Conservation (phyloP, 768 basidiomycete genomes). For the Myochromella boudieri region DNA sequence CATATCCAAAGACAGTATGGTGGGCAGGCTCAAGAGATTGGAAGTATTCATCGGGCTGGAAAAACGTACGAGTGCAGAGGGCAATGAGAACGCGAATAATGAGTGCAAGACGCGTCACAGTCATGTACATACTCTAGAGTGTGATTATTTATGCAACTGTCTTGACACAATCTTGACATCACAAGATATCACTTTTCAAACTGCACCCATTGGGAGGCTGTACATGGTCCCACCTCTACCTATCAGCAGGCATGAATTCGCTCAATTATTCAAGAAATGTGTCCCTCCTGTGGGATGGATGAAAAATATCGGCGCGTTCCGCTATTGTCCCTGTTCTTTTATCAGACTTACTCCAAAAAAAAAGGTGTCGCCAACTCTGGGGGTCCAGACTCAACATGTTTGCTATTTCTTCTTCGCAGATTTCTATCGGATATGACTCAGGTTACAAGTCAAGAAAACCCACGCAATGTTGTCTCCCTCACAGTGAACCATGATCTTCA, state of each 20-base stretch:
- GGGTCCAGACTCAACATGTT: conserved; percentile 80
- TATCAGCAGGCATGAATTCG: conserved; percentile 51
- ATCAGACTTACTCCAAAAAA: neutral
- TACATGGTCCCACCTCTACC: conserved; percentile 23
- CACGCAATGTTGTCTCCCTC: conserved; percentile 47
- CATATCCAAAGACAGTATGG: conserved; percentile 85
- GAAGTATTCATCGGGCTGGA: conserved; percentile 97
- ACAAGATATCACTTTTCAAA: neutral
- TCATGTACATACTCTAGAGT: conserved; percentile 13
- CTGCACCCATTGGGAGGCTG: conserved; percentile 3
- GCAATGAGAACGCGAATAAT: conserved; percentile 59
- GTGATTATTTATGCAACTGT: no score
- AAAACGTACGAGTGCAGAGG: conserved; percentile 77
- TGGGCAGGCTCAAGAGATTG: conserved; percentile 95
- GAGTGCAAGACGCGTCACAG: conserved; percentile 34
- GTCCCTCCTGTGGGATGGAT: conserved; percentile 52
- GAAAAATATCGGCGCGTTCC: conserved; percentile 39
- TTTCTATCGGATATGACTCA: conserved; percentile 29
- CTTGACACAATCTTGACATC: neutral
- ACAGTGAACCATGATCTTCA: conserved; percentile 76
- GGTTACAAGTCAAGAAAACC: conserved; percentile 8
- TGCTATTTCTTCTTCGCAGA: conserved; percentile 65
- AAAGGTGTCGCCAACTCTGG: conserved; percentile 78
- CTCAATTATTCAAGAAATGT: conserved; percentile 42
- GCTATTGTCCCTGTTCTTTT: neutral